phyloP scores from a whole-genome alignment of 2,329 filamentous ascomycete genomes.

The Sphaerulina vaccinii region DNA sequence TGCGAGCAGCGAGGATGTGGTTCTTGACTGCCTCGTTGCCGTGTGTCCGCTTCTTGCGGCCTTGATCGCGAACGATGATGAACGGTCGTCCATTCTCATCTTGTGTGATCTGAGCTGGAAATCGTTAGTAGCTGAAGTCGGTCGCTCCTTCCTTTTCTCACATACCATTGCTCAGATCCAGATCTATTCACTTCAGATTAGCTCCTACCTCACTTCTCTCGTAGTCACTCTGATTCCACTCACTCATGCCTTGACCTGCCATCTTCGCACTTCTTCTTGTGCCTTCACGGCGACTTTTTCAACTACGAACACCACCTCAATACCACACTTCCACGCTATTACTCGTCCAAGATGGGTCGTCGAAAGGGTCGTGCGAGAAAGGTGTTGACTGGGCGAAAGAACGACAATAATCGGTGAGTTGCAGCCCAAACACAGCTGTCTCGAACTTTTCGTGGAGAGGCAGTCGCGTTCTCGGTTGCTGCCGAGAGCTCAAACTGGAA shows the following conservation, averaged over 20 bases:
- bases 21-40: slow-evolving; percentile 97
- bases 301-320: background rate
- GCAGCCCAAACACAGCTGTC: background rate
- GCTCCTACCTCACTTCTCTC: slow-evolving; percentile 17
- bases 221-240: slow-evolving; percentile 62
- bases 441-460: slow-evolving; percentile 16
- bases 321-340: background rate
- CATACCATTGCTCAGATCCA: slow-evolving; percentile 81
- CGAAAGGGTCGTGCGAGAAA: background rate
- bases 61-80: slow-evolving; percentile 97
- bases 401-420: slow-evolving; percentile 2
- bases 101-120: slow-evolving; percentile 73
- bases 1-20: slow-evolving; percentile 94
- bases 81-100: slow-evolving; percentile 97
- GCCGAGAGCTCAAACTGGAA: slow-evolving; percentile 9
- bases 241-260: slow-evolving; percentile 59
- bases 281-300: slow-evolving; percentile 5
- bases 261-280: slow-evolving; percentile 33
- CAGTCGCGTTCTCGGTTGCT: slow-evolving; percentile 1
- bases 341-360: slow-evolving; percentile 10
- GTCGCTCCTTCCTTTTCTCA: slow-evolving; percentile 6
- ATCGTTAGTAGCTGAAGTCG: slow-evolving; percentile 22
- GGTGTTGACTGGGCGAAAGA: background rate
- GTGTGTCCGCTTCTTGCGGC: slow-evolving; percentile 95
- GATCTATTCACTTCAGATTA: slow-evolving; percentile 55